Conservation (phyloP, 306 rosid species). For the Vicia faba region DNA sequence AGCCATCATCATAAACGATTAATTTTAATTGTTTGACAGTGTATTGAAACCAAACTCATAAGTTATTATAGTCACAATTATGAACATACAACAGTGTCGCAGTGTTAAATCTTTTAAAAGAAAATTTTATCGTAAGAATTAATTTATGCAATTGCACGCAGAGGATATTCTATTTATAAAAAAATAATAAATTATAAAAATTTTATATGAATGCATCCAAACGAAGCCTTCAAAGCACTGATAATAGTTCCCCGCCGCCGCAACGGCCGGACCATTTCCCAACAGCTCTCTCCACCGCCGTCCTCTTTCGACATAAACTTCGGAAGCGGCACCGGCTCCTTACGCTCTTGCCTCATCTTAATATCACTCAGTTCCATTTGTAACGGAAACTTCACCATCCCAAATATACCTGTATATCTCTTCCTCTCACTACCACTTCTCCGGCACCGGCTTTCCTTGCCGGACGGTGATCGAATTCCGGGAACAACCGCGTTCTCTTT, state of each 20-base stretch:
- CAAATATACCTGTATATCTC: slow-evolving; percentile 31
- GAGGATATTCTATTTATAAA: no score
- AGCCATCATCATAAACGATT: no score
- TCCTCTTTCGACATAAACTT: slow-evolving; percentile 16
- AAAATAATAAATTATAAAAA: no score
- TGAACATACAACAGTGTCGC: no score
- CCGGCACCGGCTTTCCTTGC: slow-evolving; percentile 12
- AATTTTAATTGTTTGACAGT: no score
- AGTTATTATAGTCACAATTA: no score
- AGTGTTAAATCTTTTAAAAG: no score
- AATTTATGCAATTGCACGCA: no score
- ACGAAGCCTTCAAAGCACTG: slow-evolving; percentile 37
- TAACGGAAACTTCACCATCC: slow-evolving; percentile 43
- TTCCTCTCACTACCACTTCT: slow-evolving; percentile 27
- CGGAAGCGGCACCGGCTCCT: slow-evolving; percentile 16
- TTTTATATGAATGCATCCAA: slow-evolving; percentile 45
- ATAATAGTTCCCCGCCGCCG: slow-evolving; percentile 30
- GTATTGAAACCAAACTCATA: no score
- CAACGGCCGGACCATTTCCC: slow-evolving; percentile 47
- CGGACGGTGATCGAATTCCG: slow-evolving; percentile 6
- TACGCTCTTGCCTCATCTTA: slow-evolving; percentile 44
- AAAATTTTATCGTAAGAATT: slow-evolving; percentile 9
- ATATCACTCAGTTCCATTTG: slow-evolving; percentile 49
- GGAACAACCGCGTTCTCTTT: neutral
- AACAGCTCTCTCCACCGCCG: slow-evolving; percentile 37